These are phyloP conservation scores for Leccinum variicolor DNA, from an alignment of 768 basidiomycete genomes.

Conservation along the genomic window DNA sequence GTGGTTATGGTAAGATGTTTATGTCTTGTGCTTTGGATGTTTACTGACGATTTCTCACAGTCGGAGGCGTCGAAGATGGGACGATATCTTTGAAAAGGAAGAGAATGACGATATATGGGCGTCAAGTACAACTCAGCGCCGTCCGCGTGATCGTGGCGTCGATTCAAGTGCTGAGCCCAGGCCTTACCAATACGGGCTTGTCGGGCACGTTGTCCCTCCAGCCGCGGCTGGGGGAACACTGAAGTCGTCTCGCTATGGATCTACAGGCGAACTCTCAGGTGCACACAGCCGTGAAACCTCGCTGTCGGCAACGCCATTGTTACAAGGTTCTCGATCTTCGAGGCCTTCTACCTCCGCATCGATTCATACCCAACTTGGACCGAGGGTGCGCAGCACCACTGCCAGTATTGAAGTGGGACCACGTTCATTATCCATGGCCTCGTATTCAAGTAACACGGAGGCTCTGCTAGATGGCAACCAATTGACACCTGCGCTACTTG, in stretches of 20 bases:
- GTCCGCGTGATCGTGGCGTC: constrained; percentile 25
- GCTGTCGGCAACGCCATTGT: constrained; percentile 22
- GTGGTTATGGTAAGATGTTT: constrained; percentile 45
- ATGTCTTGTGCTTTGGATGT: constrained; percentile 1
- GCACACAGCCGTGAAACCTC: constrained; percentile 26
- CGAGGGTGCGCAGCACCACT: constrained; percentile 5
- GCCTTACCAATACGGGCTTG: constrained; percentile 63
- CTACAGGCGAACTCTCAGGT: constrained; percentile 20
- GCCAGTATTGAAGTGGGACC: constrained; percentile 6
- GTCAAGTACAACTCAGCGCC: constrained; percentile 16
- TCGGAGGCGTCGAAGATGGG: constrained; percentile 45
- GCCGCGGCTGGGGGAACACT: constrained; percentile 29
- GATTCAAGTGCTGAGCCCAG: constrained; percentile 39
- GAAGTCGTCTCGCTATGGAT: constrained; percentile 32
- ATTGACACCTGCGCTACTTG: neutral
- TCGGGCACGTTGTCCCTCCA: constrained; percentile 41
- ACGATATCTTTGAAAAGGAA: constrained; percentile 51
- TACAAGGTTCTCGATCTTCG: constrained; percentile 25
- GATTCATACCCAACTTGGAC: constrained; percentile 18
- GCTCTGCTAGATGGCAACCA: constrained; percentile 3
- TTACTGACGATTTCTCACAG: constrained; percentile 27
- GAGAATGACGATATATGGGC: constrained; percentile 24
- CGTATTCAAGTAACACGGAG: constrained; percentile 11
- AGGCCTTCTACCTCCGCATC: constrained; percentile 47
- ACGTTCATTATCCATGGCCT: constrained; percentile 22